Percentiles rank a stretch among this genome's conserved stretches.
These are phyloP conservation scores for Stephania cephalantha DNA, from an alignment of 164 flowering plant genomes.

Conservation along the genomic window DNA sequence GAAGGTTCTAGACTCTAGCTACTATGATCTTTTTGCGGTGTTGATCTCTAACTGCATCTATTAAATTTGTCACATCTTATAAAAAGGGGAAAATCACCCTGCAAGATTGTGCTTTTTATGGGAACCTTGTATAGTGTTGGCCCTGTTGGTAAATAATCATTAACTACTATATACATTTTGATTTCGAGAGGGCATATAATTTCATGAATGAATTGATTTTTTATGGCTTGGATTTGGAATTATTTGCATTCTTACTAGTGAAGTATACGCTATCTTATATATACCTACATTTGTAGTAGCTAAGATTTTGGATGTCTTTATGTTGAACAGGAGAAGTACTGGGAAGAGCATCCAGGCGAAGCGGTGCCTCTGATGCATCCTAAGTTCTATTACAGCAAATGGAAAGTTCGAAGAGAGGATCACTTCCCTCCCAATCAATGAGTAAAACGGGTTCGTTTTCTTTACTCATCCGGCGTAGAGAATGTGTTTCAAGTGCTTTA, in stretches of 20 bases:
- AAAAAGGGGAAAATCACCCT: not conserved
- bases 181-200: not conserved
- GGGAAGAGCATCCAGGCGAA: slow-evolving; percentile 95
- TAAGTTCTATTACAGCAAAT: slow-evolving; percentile 64
- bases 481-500: not conserved
- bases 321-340: slow-evolving; percentile 74
- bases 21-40: no score
- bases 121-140: not conserved
- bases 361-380: slow-evolving; percentile 77
- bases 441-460: not conserved
- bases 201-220: no score
- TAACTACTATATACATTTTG: no score
- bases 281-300: not conserved
- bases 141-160: no score
- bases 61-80: no score
- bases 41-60: no score
- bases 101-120: not conserved
- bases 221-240: not conserved
- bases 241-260: not conserved
- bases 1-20: no score
- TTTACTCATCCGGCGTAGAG: not conserved
- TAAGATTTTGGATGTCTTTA: not conserved
- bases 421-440: slow-evolving; percentile 23
- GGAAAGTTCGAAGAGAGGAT: slow-evolving; percentile 60
- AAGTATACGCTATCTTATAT: not conserved